These are phyloP conservation scores for Pugionium cornutum DNA, from an alignment of 345 rosid species.

Conservation along the genomic window DNA sequence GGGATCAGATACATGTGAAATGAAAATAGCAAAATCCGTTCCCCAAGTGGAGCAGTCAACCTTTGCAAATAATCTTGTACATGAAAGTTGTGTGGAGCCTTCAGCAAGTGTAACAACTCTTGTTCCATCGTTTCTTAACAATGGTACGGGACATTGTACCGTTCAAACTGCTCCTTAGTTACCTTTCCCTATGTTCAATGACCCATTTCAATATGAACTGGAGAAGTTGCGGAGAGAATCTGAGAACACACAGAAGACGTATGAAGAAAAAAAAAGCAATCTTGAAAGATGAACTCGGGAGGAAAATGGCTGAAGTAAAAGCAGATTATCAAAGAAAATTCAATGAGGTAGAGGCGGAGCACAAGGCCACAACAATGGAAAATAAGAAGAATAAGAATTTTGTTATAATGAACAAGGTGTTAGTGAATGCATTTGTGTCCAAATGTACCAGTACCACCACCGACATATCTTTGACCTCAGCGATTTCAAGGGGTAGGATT, in stretches of 20 bases:
- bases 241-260: conserved; percentile 35
- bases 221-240: conserved; percentile 44
- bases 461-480: conserved; percentile 20
- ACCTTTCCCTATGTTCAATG: conserved; percentile 36
- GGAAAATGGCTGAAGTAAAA: conserved; percentile 38
- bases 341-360: conserved; percentile 27
- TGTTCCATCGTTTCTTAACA: conserved; percentile 23
- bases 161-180: conserved; percentile 33
- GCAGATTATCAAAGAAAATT: conserved; percentile 34
- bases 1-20: conserved; percentile 30
- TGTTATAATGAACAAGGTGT: conserved; percentile 33
- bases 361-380: conserved; percentile 13
- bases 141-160: conserved; percentile 21
- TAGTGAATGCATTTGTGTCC: conserved; percentile 31
- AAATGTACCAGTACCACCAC: conserved; percentile 33
- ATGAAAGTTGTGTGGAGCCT: no score
- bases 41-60: conserved; percentile 33
- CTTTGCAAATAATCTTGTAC: conserved; percentile 28
- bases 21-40: conserved; percentile 23
- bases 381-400: conserved; percentile 13
- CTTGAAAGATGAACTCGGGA: conserved; percentile 38
- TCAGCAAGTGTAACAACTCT: no score
- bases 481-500: conserved; percentile 28
- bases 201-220: conserved; percentile 41
- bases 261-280: conserved; percentile 36